phyloP scores from a whole-genome alignment of 1,139 yeast species.

The Pneumocystis oryctolagi region DNA sequence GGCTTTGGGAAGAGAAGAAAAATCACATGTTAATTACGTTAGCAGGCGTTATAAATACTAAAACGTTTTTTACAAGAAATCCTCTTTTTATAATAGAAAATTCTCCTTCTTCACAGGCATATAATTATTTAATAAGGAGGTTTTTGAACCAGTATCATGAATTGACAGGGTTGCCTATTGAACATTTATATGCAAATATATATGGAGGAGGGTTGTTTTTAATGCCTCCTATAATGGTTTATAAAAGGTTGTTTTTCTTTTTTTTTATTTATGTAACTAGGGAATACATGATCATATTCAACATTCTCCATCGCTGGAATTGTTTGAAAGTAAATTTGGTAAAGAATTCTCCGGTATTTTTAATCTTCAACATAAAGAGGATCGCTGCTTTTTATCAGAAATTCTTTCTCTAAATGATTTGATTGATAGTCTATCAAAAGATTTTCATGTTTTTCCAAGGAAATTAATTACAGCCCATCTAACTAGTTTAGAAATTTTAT shows the following conservation, averaged over 20 bases:
- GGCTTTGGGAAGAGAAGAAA: constrained; percentile 4
- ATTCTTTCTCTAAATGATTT: constrained; percentile 8
- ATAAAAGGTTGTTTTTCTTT: not conserved
- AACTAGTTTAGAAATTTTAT: constrained; percentile 5
- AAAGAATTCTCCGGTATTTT: constrained; percentile 6
- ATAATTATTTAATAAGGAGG: constrained; percentile 6
- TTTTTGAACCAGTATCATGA: constrained; percentile 7
- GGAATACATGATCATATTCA: constrained; percentile 6
- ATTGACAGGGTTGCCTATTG: constrained; percentile 4
- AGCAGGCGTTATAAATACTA: constrained; percentile 9
- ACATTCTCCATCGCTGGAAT: not conserved
- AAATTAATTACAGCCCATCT: not conserved
- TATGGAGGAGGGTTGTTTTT: constrained; percentile 9
- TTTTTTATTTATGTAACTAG: not conserved
- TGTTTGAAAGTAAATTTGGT: constrained; percentile 4
- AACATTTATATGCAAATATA: constrained; percentile 9
- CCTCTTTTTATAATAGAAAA: constrained; percentile 9
- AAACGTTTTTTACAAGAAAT: constrained; percentile 6
- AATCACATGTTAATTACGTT: constrained; percentile 8
- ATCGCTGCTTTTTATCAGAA: constrained; percentile 12
- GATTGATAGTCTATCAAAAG: constrained; percentile 5
- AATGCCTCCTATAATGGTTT: constrained; percentile 7
- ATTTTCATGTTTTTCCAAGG: not conserved
- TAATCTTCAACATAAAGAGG: constrained; percentile 8
- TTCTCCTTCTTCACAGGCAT: constrained; percentile 11